Evolutionary conservation across 306 rosid genomes (phyloP).

Genomic region (Trifolium dubium): DNA sequence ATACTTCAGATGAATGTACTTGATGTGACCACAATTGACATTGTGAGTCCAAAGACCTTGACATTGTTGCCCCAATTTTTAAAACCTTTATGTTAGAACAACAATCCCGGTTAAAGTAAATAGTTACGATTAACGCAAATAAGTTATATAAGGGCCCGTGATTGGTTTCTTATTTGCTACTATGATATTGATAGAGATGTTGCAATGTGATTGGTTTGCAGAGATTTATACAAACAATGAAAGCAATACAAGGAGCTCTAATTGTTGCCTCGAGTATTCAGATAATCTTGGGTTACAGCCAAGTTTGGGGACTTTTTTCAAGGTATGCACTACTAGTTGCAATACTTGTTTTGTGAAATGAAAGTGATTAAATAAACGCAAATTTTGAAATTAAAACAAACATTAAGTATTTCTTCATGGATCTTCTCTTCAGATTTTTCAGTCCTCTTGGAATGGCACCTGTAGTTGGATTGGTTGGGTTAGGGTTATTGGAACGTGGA

Average conservation of each 20-base stretch:
- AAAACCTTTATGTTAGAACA: slow-evolving; percentile 6
- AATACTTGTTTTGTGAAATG: slow-evolving; percentile 18
- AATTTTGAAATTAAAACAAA: background rate
- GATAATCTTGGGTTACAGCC: slow-evolving; percentile 90
- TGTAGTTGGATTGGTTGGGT: slow-evolving; percentile 90
- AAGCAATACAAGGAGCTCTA: slow-evolving; percentile 93
- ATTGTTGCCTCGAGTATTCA: slow-evolving; percentile 92
- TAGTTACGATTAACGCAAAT: no score
- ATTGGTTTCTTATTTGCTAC: slow-evolving; percentile 52
- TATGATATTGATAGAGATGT: slow-evolving; percentile 75
- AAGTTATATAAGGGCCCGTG: no score
- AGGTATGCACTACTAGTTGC: slow-evolving; percentile 57
- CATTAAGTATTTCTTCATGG: slow-evolving; percentile 28
- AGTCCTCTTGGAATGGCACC: slow-evolving; percentile 99
- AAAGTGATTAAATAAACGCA: background rate
- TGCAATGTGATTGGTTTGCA: slow-evolving; percentile 83
- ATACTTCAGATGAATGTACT: background rate
- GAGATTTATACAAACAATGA: slow-evolving; percentile 91
- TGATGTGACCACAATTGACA: background rate
- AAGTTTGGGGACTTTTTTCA: slow-evolving; percentile 91
- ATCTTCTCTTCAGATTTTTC: slow-evolving; percentile 71
- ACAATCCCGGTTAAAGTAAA: no score
- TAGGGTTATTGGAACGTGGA: slow-evolving; percentile 86
- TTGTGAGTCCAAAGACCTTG: background rate
- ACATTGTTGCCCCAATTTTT: no score